Evolutionary conservation across 108 stramenopile species (phyloP), one percentile per base, ranked within the genome.

Genomic region (Parietichytrium sp.): DNA sequence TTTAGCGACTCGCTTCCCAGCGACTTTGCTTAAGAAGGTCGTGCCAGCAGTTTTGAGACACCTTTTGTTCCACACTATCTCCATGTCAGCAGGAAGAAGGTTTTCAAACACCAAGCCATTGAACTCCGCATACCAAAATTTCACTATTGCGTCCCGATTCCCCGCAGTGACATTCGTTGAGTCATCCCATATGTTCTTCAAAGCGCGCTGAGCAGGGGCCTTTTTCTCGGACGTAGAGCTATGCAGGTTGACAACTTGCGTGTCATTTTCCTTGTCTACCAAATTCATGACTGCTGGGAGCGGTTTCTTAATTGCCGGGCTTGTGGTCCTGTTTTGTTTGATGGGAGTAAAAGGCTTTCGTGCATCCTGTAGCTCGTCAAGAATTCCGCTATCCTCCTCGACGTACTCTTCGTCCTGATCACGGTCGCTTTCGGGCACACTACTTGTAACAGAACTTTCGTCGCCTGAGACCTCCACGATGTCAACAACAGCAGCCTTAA

Each of bases 21-120:
- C 29, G 15, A 54, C 77, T 20, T 84, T 48, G 47, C 52, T 77
- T 47, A 4, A 47, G 55, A 77, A 81, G 29, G 77, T 53, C 30
- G 38, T 78, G 3, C 96, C 96, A 15, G 95, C 95, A 10, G 95
- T 95, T 6, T 87, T 91, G 48, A 83, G 85, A 3, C 96, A 83
- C 51, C 93, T 93, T 3, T 89, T 89, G 36, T 87, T 92, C 96
- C 96, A 97, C 3, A 31, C 52, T 51, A 87, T 83, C 45, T 31
- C 47, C 0, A 87, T 3, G 33, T 53, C 80, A 4, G 29, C 25
- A n/a, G 79, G 50, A 4, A 51, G 36, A 10, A 3, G 20, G 25
- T 45, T 45, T 12, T 6, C 61, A 27, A 72, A 72, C 6, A 72
- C 61, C 13, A 6, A n/a, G 10, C 13, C 15, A 45, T 38, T 72